A percentile compares a stretch with the other conserved stretches of the same genome.
Conservation (phyloP, 306 rosid genomes). For the Castanea mollissima region DNA sequence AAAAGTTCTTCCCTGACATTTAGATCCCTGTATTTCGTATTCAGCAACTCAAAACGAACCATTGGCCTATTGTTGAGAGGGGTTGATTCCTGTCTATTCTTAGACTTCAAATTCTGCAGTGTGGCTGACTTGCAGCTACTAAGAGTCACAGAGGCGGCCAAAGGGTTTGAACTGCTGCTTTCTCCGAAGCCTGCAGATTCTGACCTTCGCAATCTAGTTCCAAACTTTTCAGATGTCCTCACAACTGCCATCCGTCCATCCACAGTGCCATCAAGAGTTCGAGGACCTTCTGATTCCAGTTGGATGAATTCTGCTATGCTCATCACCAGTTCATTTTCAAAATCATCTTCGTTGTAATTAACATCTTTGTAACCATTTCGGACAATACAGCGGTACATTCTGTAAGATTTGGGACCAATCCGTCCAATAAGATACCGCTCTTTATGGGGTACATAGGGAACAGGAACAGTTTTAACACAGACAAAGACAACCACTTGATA, state of each 20-base stretch:
- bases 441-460: conserved; percentile 67
- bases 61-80: conserved; percentile 46
- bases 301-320: conserved; percentile 92
- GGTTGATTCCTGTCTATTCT: conserved; percentile 73
- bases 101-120: conserved; percentile 65
- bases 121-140: conserved; percentile 58
- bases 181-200: conserved; percentile 46
- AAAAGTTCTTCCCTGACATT: conserved; percentile 72
- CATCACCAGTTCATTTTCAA: conserved; percentile 85
- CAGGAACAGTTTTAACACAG: conserved; percentile 80
- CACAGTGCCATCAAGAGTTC: conserved; percentile 49
- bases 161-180: conserved; percentile 35
- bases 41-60: conserved; percentile 48
- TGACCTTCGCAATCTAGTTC: conserved; percentile 60
- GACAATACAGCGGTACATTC: conserved; percentile 81
- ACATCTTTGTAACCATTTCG: conserved; percentile 85
- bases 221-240: conserved; percentile 77
- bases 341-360: conserved; percentile 55
- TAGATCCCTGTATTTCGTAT: conserved; percentile 59
- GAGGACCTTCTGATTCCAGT: conserved; percentile 82
- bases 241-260: conserved; percentile 88
- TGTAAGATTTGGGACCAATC: conserved; percentile 81
- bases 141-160: conserved; percentile 44
- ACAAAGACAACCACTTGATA: conserved; percentile 86
- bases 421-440: conserved; percentile 88